phyloP scores from a whole-genome alignment of 1,284 basidiomycete genomes.

The Moniliophthora roreri region DNA sequence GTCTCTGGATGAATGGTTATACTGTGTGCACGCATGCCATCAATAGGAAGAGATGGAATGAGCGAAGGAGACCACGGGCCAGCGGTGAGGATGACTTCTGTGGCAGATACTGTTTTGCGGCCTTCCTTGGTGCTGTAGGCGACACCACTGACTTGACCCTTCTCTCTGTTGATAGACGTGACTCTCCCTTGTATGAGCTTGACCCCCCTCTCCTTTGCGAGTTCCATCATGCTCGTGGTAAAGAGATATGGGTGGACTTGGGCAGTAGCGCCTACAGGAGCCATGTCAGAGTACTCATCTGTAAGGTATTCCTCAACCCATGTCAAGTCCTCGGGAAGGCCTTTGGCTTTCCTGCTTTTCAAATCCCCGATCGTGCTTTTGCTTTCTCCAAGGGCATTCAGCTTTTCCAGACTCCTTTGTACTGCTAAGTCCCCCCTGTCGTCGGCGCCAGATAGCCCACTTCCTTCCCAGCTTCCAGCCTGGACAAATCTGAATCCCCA shows the following conservation, averaged over 20 bases:
- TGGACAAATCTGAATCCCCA: constrained; percentile 83
- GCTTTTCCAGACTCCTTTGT: constrained; percentile 53
- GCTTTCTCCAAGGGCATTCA: constrained; percentile 27
- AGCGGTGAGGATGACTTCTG: constrained; percentile 73
- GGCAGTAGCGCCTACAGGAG: constrained; percentile 60
- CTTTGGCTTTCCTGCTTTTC: constrained; percentile 31
- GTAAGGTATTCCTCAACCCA: constrained; percentile 66
- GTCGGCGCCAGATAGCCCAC: constrained; percentile 35
- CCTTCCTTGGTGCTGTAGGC: constrained; percentile 42
- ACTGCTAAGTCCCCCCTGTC: constrained; percentile 28
- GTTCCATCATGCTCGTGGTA: constrained; percentile 73
- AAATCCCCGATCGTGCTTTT: constrained; percentile 17
- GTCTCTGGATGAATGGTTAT: constrained; percentile 53
- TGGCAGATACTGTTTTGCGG: constrained; percentile 47
- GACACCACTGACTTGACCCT: constrained; percentile 51
- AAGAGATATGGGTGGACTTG: constrained; percentile 84
- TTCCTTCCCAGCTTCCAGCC: constrained; percentile 69
- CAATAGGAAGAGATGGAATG: constrained; percentile 52
- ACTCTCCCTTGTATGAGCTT: constrained; percentile 43
- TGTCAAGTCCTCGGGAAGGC: constrained; percentile 57
- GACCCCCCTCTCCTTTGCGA: constrained; percentile 58
- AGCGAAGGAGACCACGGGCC: constrained; percentile 85
- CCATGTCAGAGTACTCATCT: constrained; percentile 60
- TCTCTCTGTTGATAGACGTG: constrained; percentile 37
- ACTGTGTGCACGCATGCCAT: constrained; percentile 65